Evolutionary conservation across 805 yeast genomes (phyloP), one percentile per base, ranked within the genome.

Genomic region (Deakozyma indianensis): DNA sequence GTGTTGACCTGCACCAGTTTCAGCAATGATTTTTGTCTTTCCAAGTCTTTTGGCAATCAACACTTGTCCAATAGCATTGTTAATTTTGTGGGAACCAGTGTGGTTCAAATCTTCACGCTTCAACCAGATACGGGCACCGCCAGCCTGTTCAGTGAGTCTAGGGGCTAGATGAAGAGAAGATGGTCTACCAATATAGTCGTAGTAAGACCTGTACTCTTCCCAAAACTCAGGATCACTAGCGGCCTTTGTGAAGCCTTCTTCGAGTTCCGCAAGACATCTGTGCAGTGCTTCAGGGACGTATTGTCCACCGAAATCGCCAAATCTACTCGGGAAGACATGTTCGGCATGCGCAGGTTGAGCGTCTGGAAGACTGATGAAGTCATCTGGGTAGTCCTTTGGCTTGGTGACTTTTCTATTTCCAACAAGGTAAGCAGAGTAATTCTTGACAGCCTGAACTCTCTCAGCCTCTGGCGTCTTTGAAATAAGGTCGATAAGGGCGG

Each of bases 221-320:
- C 99, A 92, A 73, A 92, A 92, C 28, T 65, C 59, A 32, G 87
- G 92, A 65, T 92, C 98, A 23, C 88, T 85, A 52, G 80, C 79
- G 18, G 96, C 96, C 40, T 70, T 73, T 60, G 83, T 88, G 61
- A 88, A 94, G 3, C 86, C 96, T 45, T 62, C 69, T 68, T 92
- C 98, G 47, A 92, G 74, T 66, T 92, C 95, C 50, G 78, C 75
- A 55, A 92, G 72, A 69, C 97, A 90, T 41, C 94, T 76, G 65
- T 88, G 90, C 58, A 92, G 69, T 21, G 94, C 85, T 69, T 92
- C 99, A 35, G 99, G 99, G 35, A 92, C 98, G 60, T 86, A 92
- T 68, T 92, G 98, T 49, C 99, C 99, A 62, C 99, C 99, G 60
- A 86, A 94, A 43, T 78, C 87, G 58, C 97, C 99, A 56, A 90